Percentiles rank a stretch among this genome's conserved stretches.
Evolutionary conservation across 257 asterid genomes (phyloP).

Genomic region (Jacaranda mimosifolia): DNA sequence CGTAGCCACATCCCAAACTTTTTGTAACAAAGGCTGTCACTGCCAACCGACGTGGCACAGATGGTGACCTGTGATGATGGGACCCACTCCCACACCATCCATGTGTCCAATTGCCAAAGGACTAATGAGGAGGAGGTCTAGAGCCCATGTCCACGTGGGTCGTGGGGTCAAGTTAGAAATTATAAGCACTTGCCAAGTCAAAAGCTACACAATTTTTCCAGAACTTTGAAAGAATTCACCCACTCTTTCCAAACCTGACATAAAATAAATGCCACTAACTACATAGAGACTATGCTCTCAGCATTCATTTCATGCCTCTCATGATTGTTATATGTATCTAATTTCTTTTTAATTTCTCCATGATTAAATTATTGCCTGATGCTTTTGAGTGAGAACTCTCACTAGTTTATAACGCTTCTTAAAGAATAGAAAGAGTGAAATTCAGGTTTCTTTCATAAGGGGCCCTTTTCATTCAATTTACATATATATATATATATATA

Average conservation of each 20-base stretch:
- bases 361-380: too few relatives aligned
- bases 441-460: too few relatives aligned
- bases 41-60: slow-evolving; percentile 35
- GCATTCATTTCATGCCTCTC: neutral
- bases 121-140: neutral
- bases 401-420: too few relatives aligned
- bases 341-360: too few relatives aligned
- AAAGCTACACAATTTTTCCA: slow-evolving; percentile 2
- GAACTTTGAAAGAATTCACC: neutral
- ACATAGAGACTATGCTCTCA: neutral
- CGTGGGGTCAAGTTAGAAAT: slow-evolving; percentile 20
- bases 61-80: slow-evolving; percentile 24
- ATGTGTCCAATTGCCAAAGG: slow-evolving; percentile 32
- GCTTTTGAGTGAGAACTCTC: too few relatives aligned
- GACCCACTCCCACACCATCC: slow-evolving; percentile 20
- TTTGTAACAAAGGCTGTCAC: slow-evolving; percentile 14
- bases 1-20: slow-evolving; percentile 37
- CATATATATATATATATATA: too few relatives aligned
- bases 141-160: slow-evolving; percentile 41
- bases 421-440: too few relatives aligned
- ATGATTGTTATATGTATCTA: too few relatives aligned
- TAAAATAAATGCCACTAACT: neutral
- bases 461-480: too few relatives aligned
- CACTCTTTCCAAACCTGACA: neutral
- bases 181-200: slow-evolving; percentile 17